phyloP scores from a whole-genome alignment of 768 basidiomycete genomes.

The Inosperma sp. region DNA sequence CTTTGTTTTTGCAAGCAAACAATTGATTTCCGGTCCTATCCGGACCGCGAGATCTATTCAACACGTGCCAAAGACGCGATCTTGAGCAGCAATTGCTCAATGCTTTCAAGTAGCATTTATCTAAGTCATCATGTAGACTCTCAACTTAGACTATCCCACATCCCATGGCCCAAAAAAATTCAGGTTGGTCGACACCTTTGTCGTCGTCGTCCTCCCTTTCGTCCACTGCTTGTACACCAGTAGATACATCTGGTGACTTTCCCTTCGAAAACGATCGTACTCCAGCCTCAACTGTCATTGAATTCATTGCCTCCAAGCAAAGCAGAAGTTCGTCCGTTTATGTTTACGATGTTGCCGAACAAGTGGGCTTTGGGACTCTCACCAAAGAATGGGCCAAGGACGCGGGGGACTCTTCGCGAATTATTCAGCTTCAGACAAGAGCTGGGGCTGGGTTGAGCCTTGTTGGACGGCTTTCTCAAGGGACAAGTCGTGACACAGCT shows the following conservation, averaged over 20 bases:
- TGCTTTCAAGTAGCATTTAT: slow-evolving; percentile 13
- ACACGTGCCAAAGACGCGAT: slow-evolving; percentile 38
- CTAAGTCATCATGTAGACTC: slow-evolving; percentile 16
- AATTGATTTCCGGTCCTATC: not conserved
- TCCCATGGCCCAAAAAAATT: slow-evolving; percentile 22
- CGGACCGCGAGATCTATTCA: slow-evolving; percentile 5
- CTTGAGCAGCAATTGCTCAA: slow-evolving; percentile 35
- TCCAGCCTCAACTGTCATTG: slow-evolving; percentile 61
- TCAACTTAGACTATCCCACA: slow-evolving; percentile 3
- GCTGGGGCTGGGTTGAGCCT: slow-evolving; percentile 79
- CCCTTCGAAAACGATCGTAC: slow-evolving; percentile 41
- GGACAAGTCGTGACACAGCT: slow-evolving; percentile 63
- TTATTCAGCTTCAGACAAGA: slow-evolving; percentile 73
- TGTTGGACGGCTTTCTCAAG: slow-evolving; percentile 74
- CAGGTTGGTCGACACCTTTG: slow-evolving; percentile 38
- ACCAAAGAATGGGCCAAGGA: slow-evolving; percentile 61
- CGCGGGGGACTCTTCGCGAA: slow-evolving; percentile 41
- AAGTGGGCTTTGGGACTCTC: slow-evolving; percentile 73
- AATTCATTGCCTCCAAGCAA: slow-evolving; percentile 58
- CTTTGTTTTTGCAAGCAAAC: no score
- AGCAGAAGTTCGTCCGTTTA: slow-evolving; percentile 64
- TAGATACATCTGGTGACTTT: slow-evolving; percentile 23
- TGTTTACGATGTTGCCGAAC: slow-evolving; percentile 78
- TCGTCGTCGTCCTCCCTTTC: slow-evolving; percentile 39
- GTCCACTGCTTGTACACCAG: slow-evolving; percentile 33